Evolutionary conservation across 306 rosid species (phyloP), one percentile per base, ranked within the genome.

Genomic region (Quercus cerris): DNA sequence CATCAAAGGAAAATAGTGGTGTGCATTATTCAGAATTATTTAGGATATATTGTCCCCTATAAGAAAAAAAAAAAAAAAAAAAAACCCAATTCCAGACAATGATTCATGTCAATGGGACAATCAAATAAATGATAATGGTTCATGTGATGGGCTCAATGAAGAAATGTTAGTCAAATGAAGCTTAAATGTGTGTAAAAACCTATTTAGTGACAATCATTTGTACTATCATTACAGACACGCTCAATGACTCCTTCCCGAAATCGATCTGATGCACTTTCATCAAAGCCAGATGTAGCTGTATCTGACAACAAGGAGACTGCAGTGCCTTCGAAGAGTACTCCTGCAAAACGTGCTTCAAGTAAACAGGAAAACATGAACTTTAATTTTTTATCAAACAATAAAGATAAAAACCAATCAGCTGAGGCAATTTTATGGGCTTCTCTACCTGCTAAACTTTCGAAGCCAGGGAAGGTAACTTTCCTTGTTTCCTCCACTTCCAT

Each of bases 401-500:
- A 81, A 87, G 89, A 84, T 18, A 93, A 84, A 81, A 56, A 56
- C 72, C 63, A 72, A 23, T 70, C 62, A 7, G 20, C 86, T 0
- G 98, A 93, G 77, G 73, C 87, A 30, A 76, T 82, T 81, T 56
- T 86, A 56, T 89, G 96, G 98, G 84, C 91, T 28, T 86, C 91
- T 80, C 87, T 91, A 85, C 93, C 99, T 44, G 75, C 87, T 71
- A 85, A 83, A 68, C 93, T 95, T 77, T 76, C 87, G 77, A 90
- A 81, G 88, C 87, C 90, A 4, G 96, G 94, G 75, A 93, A 90
- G 97, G 99, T 93, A 82, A 71, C 51, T n/a, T 78, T 62, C 66
- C 19, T 52, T 30, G 4, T 77, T 72, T 77, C 58, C 62, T 44
- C 71, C 52, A 49, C 75, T 56, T n/a, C 61, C 76, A 44, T 27